Conservation (phyloP, 805 yeast genomes). For the Ogataea pignaliae region DNA sequence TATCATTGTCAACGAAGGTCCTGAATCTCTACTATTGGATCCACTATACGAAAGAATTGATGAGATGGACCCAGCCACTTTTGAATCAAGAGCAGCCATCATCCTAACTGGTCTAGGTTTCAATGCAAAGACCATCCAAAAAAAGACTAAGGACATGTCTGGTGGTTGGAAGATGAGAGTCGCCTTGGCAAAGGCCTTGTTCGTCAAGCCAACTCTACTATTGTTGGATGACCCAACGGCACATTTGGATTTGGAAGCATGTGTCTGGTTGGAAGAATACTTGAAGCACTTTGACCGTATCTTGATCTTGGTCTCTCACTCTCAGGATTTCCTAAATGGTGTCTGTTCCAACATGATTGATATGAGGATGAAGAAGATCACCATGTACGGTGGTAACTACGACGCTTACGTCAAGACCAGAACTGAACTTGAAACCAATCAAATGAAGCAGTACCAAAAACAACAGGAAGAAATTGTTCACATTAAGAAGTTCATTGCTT, state of each 20-base stretch:
- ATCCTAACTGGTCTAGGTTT: conserved; percentile 97
- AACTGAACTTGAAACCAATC: conserved; percentile 89
- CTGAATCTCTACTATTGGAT: conserved; percentile 83
- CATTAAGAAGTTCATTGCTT: conserved; percentile 97
- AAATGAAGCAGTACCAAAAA: conserved; percentile 93
- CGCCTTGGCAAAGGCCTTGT: conserved; percentile 94
- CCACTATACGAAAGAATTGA: conserved; percentile 93
- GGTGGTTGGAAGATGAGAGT: conserved; percentile 99
- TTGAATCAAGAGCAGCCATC: conserved; percentile 93
- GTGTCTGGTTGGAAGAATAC: conserved; percentile 99
- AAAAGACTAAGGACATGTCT: conserved; percentile 97
- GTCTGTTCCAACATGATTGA: conserved; percentile 98
- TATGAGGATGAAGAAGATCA: conserved; percentile 80
- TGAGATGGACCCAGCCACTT: conserved; percentile 91
- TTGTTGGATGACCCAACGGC: conserved; percentile 98
- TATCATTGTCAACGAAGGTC: conserved; percentile 85
- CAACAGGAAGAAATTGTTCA: conserved; percentile 99
- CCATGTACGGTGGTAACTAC: conserved; percentile 94
- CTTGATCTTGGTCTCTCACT: conserved; percentile 91
- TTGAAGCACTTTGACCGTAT: conserved; percentile 91
- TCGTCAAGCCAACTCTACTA: conserved; percentile 94
- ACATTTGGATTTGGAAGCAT: conserved; percentile 97
- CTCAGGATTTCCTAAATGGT: conserved; percentile 99
- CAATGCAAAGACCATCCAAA: conserved; percentile 77
- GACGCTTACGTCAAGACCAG: conserved; percentile 96